These are phyloP conservation scores for Actinidia polygama DNA, from an alignment of 179 eudicot genomes.

Conservation along the genomic window DNA sequence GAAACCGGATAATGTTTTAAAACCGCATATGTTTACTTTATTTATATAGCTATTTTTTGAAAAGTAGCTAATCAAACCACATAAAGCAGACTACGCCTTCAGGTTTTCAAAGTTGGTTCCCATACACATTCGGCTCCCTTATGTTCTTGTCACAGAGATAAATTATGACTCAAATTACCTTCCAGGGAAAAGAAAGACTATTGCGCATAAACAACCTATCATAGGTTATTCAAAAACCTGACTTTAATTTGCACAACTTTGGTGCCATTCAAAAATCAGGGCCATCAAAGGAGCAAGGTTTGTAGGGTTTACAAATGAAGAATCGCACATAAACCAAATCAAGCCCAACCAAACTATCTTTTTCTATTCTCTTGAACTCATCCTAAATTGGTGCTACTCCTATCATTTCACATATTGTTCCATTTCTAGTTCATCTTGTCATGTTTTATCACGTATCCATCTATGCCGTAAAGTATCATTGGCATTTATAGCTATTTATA, in stretches of 20 bases:
- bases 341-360: too few species aligned
- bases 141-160: background rate
- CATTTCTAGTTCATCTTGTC: too few species aligned
- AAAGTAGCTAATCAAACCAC: background rate
- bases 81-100: background rate
- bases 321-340: too few species aligned
- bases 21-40: too few species aligned
- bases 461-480: too few species aligned
- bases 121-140: background rate
- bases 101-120: background rate
- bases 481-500: too few species aligned
- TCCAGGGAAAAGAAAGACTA: background rate
- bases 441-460: too few species aligned
- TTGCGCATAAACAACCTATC: background rate
- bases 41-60: too few species aligned
- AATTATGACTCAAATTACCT: background rate
- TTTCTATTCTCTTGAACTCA: too few species aligned
- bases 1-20: background rate
- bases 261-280: background rate
- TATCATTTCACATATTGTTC: too few species aligned
- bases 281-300: background rate
- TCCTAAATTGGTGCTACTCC: too few species aligned
- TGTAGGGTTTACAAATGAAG: too few species aligned
- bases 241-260: background rate
- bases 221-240: background rate